Base-by-base conservation (phyloP, 768 basidiomycete species). In the Pisolithus microcarpus region DNA sequence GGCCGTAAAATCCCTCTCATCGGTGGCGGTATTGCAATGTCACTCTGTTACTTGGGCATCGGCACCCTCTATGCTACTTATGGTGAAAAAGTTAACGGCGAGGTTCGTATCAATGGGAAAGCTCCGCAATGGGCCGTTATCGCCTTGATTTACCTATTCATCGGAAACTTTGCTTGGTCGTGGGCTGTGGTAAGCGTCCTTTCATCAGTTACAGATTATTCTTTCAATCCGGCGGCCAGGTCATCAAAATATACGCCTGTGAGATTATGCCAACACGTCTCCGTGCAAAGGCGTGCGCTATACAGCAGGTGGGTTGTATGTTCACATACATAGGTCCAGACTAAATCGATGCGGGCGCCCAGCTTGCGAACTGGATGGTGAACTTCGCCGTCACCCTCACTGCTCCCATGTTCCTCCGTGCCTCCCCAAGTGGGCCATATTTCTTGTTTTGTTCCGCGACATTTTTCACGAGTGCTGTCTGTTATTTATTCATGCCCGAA, bases 231-330 rank as follows among this genome's bases (percentile, higher is more conserved):
- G 24, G 15, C 3, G 28, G 46, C 24, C 38, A 68, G 66, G 64
- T 66, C 47, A 66, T 61, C 16, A 70, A 71, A 52, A 66, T 75
- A 55, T 70, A 69, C 58, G 62, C 62, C 19, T 72, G 67, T 37
- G 78, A 79, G 58, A 74, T 79, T 37, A 66, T 79, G 54, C 78
- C 77, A 5, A 70, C 66, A 15, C 68, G 70, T 18, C 72, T 75
- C 15, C 71, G 77, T 21, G 72, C 74, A 55, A 75, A 53, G 63
- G 72, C 56, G 57, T 77, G 51, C 62, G 72, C 69, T 30, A 56
- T 70, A 26, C 72, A 75, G 54, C 75, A 73, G 68, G 74, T 73
- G 30, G 31, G 70, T 55, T n/a, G 8, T 38, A 4, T 31, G 43
- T 39, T 28, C 38, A 13, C 31, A 46, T 1, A 5, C 38, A 30